Percentiles rank a stretch among this genome's conserved stretches.
Conservation (phyloP, 1,284 basidiomycete species). For the Cryptococcus amylolentus region DNA sequence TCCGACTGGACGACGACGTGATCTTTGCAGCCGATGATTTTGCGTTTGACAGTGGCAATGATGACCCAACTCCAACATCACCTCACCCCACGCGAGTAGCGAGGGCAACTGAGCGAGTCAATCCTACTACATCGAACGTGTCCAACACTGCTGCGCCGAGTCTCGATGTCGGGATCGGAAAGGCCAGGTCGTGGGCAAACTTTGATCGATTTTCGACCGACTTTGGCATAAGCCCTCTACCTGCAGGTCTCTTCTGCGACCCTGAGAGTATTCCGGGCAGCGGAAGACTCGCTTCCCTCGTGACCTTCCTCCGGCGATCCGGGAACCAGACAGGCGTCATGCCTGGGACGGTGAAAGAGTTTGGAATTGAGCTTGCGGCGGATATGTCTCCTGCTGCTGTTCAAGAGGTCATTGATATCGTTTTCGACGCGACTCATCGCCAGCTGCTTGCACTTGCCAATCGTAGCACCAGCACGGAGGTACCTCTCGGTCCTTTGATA, state of each 20-base stretch:
- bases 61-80: neutral
- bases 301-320: constrained; percentile 5
- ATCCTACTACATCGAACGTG: neutral
- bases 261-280: constrained; percentile 22
- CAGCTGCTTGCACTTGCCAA: constrained; percentile 18
- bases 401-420: constrained; percentile 22
- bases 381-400: constrained; percentile 23
- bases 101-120: constrained; percentile 9
- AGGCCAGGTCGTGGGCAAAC: constrained; percentile 47
- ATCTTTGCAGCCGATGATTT: constrained; percentile 44
- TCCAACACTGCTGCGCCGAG: constrained; percentile 1
- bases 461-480: constrained; percentile 4
- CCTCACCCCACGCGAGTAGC: neutral
- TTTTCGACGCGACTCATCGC: constrained; percentile 24
- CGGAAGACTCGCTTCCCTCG: constrained; percentile 17
- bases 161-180: constrained; percentile 38
- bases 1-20: constrained; percentile 37
- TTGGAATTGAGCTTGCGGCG: constrained; percentile 19
- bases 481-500: constrained; percentile 14
- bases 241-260: constrained; percentile 38
- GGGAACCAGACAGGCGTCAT: neutral
- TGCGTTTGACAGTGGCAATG: constrained; percentile 30
- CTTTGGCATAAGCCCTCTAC: constrained; percentile 46
- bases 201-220: constrained; percentile 45
- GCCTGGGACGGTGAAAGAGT: constrained; percentile 1